These are phyloP conservation scores for Eucalyptus regnans DNA, from an alignment of 345 rosid genomes.

Conservation along the genomic window DNA sequence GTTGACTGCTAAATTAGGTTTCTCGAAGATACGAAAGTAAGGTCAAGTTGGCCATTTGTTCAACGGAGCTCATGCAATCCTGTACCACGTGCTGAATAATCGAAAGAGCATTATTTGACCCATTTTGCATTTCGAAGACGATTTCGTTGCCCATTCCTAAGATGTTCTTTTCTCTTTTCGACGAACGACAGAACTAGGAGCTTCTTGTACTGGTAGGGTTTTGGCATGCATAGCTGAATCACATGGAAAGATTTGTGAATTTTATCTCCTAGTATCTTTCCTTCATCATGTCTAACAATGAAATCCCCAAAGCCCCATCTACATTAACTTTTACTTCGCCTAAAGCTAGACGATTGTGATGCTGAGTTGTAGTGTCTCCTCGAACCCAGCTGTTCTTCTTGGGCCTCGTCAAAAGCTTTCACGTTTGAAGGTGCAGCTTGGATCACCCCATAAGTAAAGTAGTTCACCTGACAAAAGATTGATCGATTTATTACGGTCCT, in stretches of 20 bases:
- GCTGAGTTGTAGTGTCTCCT: neutral
- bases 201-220: neutral
- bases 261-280: neutral
- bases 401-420: neutral
- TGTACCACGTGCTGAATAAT: neutral
- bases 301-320: neutral
- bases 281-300: neutral
- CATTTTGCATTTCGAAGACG: neutral
- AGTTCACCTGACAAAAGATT: neutral
- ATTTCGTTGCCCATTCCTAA: neutral
- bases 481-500: neutral
- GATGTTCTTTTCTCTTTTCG: neutral
- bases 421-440: neutral
- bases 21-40: neutral
- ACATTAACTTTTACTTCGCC: too few species aligned
- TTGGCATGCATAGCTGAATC: neutral
- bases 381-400: neutral
- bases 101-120: neutral
- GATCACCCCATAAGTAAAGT: neutral
- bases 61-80: neutral
- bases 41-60: neutral
- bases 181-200: neutral
- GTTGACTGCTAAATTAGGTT: neutral
- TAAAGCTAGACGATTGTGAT: neutral
- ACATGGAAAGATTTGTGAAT: neutral